These are phyloP conservation scores for Pichia manshurica DNA, from an alignment of 805 yeast species.

Conservation along the genomic window DNA sequence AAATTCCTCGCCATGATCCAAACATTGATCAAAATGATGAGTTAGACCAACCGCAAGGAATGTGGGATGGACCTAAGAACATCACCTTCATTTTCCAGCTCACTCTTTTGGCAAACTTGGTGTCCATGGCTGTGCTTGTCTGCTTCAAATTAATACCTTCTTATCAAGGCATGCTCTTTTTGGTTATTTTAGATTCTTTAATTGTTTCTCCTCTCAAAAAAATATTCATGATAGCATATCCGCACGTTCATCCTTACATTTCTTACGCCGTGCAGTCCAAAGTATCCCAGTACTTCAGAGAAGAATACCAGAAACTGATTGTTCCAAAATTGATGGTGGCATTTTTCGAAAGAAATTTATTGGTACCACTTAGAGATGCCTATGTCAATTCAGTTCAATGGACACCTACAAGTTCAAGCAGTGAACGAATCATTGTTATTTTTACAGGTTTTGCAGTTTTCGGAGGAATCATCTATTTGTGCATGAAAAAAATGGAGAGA, in stretches of 20 bases:
- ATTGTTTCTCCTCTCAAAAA: background rate
- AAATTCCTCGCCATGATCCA: background rate
- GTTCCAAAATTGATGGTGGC: slow-evolving; percentile 7
- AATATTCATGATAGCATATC: background rate
- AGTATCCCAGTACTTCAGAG: background rate
- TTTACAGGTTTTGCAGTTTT: slow-evolving; percentile 20
- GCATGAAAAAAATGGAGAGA: slow-evolving; percentile 25
- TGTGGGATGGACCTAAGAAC: slow-evolving; percentile 14
- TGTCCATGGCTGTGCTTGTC: slow-evolving; percentile 19
- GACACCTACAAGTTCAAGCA: slow-evolving; percentile 19
- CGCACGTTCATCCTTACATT: background rate
- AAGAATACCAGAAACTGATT: background rate
- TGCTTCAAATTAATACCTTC: slow-evolving; percentile 24
- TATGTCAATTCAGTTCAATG: slow-evolving; percentile 18
- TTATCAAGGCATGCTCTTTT: slow-evolving; percentile 15
- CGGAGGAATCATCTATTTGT: slow-evolving; percentile 6
- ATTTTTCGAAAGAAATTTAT: slow-evolving; percentile 5
- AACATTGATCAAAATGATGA: background rate
- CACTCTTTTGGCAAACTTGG: slow-evolving; percentile 21
- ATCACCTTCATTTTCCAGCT: slow-evolving; percentile 17
- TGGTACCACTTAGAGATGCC: slow-evolving; percentile 11
- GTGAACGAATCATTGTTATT: slow-evolving; percentile 18
- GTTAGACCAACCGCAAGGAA: background rate
- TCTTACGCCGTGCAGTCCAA: background rate
- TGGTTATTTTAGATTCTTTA: background rate